Base-by-base conservation (phyloP, 768 basidiomycete genomes). In the Tulasnella sp. region DNA sequence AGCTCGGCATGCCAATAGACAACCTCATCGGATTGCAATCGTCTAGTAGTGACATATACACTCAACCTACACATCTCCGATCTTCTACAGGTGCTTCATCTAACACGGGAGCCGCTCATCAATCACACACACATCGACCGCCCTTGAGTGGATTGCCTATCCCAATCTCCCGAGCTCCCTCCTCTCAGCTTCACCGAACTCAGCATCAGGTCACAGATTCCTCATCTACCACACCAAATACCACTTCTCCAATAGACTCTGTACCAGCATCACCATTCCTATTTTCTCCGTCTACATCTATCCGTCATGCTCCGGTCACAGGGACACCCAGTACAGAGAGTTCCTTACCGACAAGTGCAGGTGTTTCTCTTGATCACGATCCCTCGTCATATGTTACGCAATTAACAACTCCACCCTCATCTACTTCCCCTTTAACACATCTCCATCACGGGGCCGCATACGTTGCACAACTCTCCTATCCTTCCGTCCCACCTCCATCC, bases 401-500 rank as follows among this genome's bases (percentile, higher is more conserved):
- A 46, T 58, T 79, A 49, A 89, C 85, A 3, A 86, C 82, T 29
- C 85, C 86, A 3, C 79, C 82, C 1, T 79, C 81, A 3, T 77
- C 78, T 7, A 67, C 72, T 9, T 76, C 75, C 3, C 69, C 65
- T 61, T 5, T 57, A 56, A 16, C 58, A 60, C 12, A 44, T 63
- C 61, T 56, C 49, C 69, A 34, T 29, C 9, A 40, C 27, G 22
- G 25, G 63, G 63, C 41, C 66, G 62, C 5, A 64, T 58, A 47
- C 68, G 59, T 7, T 64, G 60, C 63, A 67, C 63, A 70, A 12
- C 69, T 89, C 45, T 74, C 83, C 4, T 90, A 90, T 58, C 86
- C 86, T 0, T 79, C 78, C 5, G 87, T 88, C 0, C 86, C 87
- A 2, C 86, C 86, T 9, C 86, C 86, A 3, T 83, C 82, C 1